Evolutionary conservation across 768 basidiomycete species (phyloP).

Genomic region (Hygrophorus pudorinus): DNA sequence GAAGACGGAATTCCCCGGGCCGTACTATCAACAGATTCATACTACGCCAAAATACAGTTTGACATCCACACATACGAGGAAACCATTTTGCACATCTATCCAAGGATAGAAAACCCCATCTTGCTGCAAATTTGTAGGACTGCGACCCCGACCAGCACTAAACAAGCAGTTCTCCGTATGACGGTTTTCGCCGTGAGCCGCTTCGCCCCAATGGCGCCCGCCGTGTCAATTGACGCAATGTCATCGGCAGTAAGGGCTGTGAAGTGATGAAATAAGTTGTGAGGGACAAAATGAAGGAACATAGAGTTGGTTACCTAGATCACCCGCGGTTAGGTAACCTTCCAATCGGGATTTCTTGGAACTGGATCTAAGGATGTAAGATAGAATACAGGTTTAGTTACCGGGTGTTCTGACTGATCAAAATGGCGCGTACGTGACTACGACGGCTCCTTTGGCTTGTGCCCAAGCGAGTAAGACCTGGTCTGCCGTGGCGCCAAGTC

Average conservation of each 20-base stretch:
- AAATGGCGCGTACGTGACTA: constrained; percentile 40
- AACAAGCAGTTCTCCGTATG: constrained; percentile 10
- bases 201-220: constrained; percentile 34
- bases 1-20: constrained; percentile 48
- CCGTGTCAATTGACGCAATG: constrained; percentile 44
- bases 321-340: constrained; percentile 59
- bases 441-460: constrained; percentile 56
- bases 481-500: constrained; percentile 43
- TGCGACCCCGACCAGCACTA: constrained; percentile 13
- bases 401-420: too few relatives aligned
- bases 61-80: too few relatives aligned
- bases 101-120: too few relatives aligned
- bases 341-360: constrained; percentile 55
- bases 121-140: constrained; percentile 7
- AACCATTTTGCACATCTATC: too few relatives aligned
- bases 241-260: constrained; percentile 34
- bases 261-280: too few relatives aligned
- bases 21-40: too few relatives aligned
- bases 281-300: constrained; percentile 18
- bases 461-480: constrained; percentile 69
- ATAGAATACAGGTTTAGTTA: not conserved
- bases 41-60: too few relatives aligned
- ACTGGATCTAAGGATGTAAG: constrained; percentile 35
- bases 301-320: constrained; percentile 14
- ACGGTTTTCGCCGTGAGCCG: constrained; percentile 2